Percentiles rank a stretch among this genome's conserved stretches.
These are phyloP conservation scores for Yamadazyma triangularis DNA, from an alignment of 1,139 yeast species.

Conservation along the genomic window DNA sequence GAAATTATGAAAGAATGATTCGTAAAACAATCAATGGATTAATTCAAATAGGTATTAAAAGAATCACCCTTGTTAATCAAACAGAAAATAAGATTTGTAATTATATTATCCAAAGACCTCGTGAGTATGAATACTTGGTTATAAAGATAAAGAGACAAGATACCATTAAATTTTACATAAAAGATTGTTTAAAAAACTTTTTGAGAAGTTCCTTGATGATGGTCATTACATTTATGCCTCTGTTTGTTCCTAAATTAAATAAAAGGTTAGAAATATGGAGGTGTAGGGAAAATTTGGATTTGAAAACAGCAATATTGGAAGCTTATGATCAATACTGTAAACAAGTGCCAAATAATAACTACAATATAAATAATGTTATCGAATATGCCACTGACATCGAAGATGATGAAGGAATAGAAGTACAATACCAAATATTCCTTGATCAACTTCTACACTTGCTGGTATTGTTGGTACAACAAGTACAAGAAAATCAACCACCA, in stretches of 20 bases:
- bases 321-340: slow-evolving; percentile 5
- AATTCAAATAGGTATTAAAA: slow-evolving; percentile 7
- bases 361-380: slow-evolving; percentile 2
- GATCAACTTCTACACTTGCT: slow-evolving; percentile 7
- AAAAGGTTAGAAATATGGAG: slow-evolving; percentile 16
- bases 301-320: slow-evolving; percentile 9
- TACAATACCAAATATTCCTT: slow-evolving; percentile 8
- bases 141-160: slow-evolving; percentile 8
- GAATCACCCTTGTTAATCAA: slow-evolving; percentile 2
- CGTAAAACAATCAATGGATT: background rate
- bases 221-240: slow-evolving; percentile 18
- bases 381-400: background rate
- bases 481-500: background rate
- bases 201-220: slow-evolving; percentile 21
- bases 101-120: slow-evolving; percentile 15
- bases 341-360: background rate
- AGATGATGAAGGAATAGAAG: slow-evolving; percentile 2
- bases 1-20: slow-evolving; percentile 1
- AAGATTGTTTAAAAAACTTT: slow-evolving; percentile 11
- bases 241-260: slow-evolving; percentile 12
- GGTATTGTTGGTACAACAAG: slow-evolving; percentile 2
- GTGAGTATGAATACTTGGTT: slow-evolving; percentile 22
- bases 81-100: slow-evolving; percentile 14
- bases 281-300: slow-evolving; percentile 15
- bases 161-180: slow-evolving; percentile 8